phyloP scores from a whole-genome alignment of 257 asterid genomes.

The Plantago ovata region DNA sequence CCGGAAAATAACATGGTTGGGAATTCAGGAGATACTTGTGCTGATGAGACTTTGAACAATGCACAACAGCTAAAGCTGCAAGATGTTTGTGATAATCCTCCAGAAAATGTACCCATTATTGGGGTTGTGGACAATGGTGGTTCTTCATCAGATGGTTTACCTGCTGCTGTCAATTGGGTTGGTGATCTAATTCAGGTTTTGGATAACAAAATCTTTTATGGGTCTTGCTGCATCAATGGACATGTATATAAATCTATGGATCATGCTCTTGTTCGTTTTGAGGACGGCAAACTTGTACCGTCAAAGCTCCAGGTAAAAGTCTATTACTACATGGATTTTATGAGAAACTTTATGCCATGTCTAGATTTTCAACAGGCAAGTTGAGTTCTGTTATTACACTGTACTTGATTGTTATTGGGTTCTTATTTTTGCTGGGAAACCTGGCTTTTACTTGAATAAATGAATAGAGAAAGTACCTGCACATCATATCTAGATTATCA shows the following conservation, averaged over 20 bases:
- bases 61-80: constrained; percentile 29
- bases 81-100: constrained; percentile 33
- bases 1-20: constrained; percentile 27
- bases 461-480: neutral
- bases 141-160: constrained; percentile 37
- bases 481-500: constrained; percentile 3
- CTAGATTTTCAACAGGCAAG: neutral
- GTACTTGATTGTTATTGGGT: constrained; percentile 5
- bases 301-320: constrained; percentile 78
- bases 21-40: constrained; percentile 31
- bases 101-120: constrained; percentile 37
- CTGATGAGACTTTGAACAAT: constrained; percentile 27
- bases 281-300: constrained; percentile 55
- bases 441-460: constrained; percentile 7
- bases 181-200: constrained; percentile 52
- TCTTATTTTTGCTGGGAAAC: constrained; percentile 4
- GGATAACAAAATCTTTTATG: constrained; percentile 58
- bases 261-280: constrained; percentile 57
- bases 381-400: constrained; percentile 4
- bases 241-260: constrained; percentile 50
- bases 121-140: constrained; percentile 28
- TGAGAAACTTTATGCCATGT: constrained; percentile 9
- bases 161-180: constrained; percentile 57
- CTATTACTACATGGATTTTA: constrained; percentile 10
- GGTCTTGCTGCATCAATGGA: constrained; percentile 68